A percentile compares a stretch with the other conserved stretches of the same genome.
phyloP scores from a whole-genome alignment of 2,329 filamentous ascomycete species.

The Colletotrichum agaves region DNA sequence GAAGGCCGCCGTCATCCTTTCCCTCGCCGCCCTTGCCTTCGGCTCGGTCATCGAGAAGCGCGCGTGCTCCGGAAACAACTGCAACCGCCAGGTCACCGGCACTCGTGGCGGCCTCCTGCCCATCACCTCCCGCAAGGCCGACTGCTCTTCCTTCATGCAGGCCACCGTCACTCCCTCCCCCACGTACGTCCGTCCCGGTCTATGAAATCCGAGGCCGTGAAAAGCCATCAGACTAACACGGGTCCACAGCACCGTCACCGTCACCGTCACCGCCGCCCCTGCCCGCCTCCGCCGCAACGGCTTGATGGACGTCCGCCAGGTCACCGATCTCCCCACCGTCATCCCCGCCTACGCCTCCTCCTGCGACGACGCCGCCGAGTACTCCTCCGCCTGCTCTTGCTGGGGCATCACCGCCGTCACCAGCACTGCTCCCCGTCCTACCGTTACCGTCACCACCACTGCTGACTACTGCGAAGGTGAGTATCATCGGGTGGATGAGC shows the following conservation, averaged over 20 bases:
- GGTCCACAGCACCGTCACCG: conserved; percentile 49
- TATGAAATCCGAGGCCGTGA: neutral
- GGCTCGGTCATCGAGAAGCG: conserved; percentile 50
- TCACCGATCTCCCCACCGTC: conserved; percentile 45
- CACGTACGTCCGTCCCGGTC: conserved; percentile 46
- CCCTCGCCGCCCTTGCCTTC: conserved; percentile 50
- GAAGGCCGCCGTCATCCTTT: conserved; percentile 54
- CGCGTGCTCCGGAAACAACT: conserved; percentile 56
- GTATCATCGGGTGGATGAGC: neutral
- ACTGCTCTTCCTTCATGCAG: conserved; percentile 54
- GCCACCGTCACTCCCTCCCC: conserved; percentile 53
- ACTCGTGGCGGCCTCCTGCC: conserved; percentile 51
- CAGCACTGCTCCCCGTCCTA: conserved; percentile 52
- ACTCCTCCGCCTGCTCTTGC: conserved; percentile 57
- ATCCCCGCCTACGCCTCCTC: conserved; percentile 54
- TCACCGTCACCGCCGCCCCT: conserved; percentile 49
- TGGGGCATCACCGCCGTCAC: conserved; percentile 54
- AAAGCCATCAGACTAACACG: conserved; percentile 39
- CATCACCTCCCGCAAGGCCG: conserved; percentile 49
- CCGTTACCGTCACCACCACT: conserved; percentile 54
- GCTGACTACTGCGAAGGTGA: conserved; percentile 53
- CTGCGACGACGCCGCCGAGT: conserved; percentile 47
- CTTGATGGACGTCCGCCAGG: conserved; percentile 43
- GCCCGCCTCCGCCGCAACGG: conserved; percentile 44
- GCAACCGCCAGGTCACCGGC: conserved; percentile 58